Percentiles rank a stretch among this genome's conserved stretches.
Conservation (phyloP, 805 yeast species). For the Ogataea methylovora region DNA sequence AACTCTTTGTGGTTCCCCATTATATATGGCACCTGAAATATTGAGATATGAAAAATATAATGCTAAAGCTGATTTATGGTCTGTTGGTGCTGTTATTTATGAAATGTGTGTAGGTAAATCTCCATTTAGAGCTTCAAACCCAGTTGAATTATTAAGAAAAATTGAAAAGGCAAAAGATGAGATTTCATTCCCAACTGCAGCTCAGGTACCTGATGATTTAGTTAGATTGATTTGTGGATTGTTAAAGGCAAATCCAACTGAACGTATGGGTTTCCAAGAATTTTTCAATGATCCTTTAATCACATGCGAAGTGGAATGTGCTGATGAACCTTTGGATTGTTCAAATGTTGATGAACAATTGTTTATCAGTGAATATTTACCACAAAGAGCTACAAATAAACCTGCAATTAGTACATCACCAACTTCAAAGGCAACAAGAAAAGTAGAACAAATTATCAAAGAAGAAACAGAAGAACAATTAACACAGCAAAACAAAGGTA, state of each 20-base stretch:
- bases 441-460: not conserved
- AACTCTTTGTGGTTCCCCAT: slow-evolving; percentile 94
- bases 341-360: slow-evolving; percentile 69
- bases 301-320: slow-evolving; percentile 41
- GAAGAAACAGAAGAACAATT: slow-evolving; percentile 1
- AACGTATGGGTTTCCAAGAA: slow-evolving; percentile 82
- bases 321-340: slow-evolving; percentile 54
- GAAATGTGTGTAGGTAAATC: slow-evolving; percentile 97
- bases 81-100: slow-evolving; percentile 92
- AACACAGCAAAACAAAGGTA: not conserved
- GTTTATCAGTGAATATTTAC: slow-evolving; percentile 74
- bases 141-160: slow-evolving; percentile 78
- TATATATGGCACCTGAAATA: slow-evolving; percentile 98
- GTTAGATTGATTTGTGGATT: slow-evolving; percentile 66
- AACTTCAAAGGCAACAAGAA: not conserved
- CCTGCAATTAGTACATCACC: not conserved
- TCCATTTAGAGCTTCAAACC: slow-evolving; percentile 91
- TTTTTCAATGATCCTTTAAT: slow-evolving; percentile 74
- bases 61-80: slow-evolving; percentile 97
- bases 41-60: slow-evolving; percentile 89
- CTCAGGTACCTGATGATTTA: slow-evolving; percentile 58
- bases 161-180: slow-evolving; percentile 77
- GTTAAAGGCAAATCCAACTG: slow-evolving; percentile 77
- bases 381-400: slow-evolving; percentile 4
- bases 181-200: slow-evolving; percentile 67